Evolutionary conservation across 371 early-diverging fungal species (phyloP), one percentile per base, ranked within the genome.

Genomic region (Syncephalis plumigaleata): DNA sequence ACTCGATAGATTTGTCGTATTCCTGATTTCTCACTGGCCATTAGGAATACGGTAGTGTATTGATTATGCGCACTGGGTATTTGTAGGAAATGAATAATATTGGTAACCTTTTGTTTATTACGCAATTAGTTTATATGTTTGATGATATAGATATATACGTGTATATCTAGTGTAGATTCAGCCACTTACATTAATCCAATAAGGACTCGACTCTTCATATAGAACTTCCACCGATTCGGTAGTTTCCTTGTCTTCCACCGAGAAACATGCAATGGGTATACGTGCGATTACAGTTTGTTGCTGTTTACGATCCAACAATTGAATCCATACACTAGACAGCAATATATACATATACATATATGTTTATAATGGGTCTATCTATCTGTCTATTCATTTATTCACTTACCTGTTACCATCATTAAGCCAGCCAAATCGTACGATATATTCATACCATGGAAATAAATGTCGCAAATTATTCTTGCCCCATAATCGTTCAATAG

Each of bases 391-490:
- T n/a, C n/a, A n/a, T n/a, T n/a, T n/a, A n/a, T 40, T 8, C 8
- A 8, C 23, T 46, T 58, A 77, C 75, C 73, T 68, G 42, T 70
- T 42, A 3, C 71, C 75, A 46, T 69, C 65, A 0, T 79, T 72
- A 18, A 75, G 37, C 87, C 87, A 87, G 0, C 81, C 84, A 55
- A 77, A 71, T 18, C 87, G 65, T 9, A 75, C 75, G 37, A 81
- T 72, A 50, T 87, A 87, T 55, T 84, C 84, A 25, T 65, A 47
- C 84, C 87, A 84, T 8, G 84, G 79, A 44, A 75, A 83, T 38
- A 64, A 31, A 16, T 54, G 45, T 43, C 64, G 55, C 9, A 81
- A 45, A 8, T 61, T 49, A 1, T 58, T 46, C 15, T 46, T 48
- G 3, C 70, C 73, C 66, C 68, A 70, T 13, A 78, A 57, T 18